phyloP scores from a whole-genome alignment of 345 rosid species.

The Rubroshorea leprosula region DNA sequence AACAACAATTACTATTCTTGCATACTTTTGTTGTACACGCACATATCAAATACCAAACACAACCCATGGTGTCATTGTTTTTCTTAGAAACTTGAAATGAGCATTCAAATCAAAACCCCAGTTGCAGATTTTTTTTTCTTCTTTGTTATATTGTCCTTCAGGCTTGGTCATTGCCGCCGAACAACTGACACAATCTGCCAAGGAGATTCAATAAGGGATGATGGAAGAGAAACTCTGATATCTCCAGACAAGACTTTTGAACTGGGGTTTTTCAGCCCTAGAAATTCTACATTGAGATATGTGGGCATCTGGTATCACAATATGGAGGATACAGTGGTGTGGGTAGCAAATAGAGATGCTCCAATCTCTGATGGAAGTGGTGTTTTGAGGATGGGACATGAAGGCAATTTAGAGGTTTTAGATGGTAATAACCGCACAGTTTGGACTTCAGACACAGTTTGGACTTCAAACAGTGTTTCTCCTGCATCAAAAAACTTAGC shows the following conservation, averaged over 20 bases:
- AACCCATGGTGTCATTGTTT: too few species aligned
- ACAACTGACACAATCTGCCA: constrained; percentile 26
- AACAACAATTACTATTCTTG: too few species aligned
- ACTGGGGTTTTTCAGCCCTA: constrained; percentile 60
- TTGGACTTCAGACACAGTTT: constrained; percentile 68
- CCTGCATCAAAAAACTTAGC: constrained; percentile 27
- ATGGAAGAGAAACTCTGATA: constrained; percentile 41
- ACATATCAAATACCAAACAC: too few species aligned
- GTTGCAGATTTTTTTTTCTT: constrained; percentile 14
- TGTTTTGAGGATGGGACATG: constrained; percentile 29
- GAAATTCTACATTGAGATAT: constrained; percentile 32
- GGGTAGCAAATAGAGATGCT: constrained; percentile 66
- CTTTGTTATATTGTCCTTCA: constrained; percentile 11
- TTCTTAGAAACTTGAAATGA: too few species aligned
- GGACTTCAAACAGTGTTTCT: too few species aligned
- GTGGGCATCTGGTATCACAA: constrained; percentile 58
- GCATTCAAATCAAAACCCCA: constrained; percentile 18
- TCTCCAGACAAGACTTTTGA: constrained; percentile 30
- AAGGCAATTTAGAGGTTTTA: constrained; percentile 47
- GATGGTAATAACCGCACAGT: constrained; percentile 30
- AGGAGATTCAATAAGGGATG: constrained; percentile 34
- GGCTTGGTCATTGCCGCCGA: constrained; percentile 20
- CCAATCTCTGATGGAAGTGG: constrained; percentile 44
- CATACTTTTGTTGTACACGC: too few species aligned
- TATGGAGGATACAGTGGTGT: constrained; percentile 31